Evolutionary conservation across 2,329 filamentous ascomycete species (phyloP).

Genomic region (Colletotrichum abscissum): DNA sequence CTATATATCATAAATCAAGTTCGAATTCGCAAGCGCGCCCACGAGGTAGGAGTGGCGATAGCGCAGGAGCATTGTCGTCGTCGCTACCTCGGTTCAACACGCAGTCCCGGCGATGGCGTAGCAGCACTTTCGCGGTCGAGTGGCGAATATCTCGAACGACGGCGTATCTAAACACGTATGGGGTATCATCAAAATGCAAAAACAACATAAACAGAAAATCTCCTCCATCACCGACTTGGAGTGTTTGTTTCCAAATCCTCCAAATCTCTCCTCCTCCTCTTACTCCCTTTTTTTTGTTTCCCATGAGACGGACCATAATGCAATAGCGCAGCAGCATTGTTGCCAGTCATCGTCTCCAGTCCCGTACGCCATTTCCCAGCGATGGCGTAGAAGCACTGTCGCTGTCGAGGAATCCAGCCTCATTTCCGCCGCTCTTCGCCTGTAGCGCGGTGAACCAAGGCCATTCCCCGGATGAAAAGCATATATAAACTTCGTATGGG

Average conservation of each 20-base stretch:
- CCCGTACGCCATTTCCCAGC: conserved; percentile 58
- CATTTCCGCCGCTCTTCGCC: conserved; percentile 30
- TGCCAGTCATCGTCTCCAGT: conserved; percentile 52
- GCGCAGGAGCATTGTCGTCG: conserved; percentile 66
- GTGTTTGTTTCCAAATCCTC: not conserved
- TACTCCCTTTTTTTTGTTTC: conserved; percentile 3
- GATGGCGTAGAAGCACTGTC: conserved; percentile 61
- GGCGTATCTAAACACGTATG: conserved; percentile 58
- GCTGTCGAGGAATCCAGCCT: conserved; percentile 43
- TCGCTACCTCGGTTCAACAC: conserved; percentile 59
- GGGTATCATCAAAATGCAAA: conserved; percentile 53
- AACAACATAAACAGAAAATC: conserved; percentile 36
- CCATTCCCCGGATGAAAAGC: conserved; percentile 42
- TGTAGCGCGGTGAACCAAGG: conserved; percentile 19
- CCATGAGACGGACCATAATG: conserved; percentile 33
- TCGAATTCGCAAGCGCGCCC: conserved; percentile 50
- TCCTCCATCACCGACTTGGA: not conserved
- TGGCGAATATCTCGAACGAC: conserved; percentile 51
- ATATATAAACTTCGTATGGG: conserved; percentile 42
- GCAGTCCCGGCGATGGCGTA: conserved; percentile 68
- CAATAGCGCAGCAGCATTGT: conserved; percentile 69
- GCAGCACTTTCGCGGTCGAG: conserved; percentile 66
- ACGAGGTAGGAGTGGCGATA: conserved; percentile 62
- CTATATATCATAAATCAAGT: conserved; percentile 15
- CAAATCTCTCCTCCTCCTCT: not conserved